A percentile compares a stretch with the other conserved stretches of the same genome.
Evolutionary conservation across 208 protist species (phyloP).

Genomic region (Acanthamoeba sp.): DNA sequence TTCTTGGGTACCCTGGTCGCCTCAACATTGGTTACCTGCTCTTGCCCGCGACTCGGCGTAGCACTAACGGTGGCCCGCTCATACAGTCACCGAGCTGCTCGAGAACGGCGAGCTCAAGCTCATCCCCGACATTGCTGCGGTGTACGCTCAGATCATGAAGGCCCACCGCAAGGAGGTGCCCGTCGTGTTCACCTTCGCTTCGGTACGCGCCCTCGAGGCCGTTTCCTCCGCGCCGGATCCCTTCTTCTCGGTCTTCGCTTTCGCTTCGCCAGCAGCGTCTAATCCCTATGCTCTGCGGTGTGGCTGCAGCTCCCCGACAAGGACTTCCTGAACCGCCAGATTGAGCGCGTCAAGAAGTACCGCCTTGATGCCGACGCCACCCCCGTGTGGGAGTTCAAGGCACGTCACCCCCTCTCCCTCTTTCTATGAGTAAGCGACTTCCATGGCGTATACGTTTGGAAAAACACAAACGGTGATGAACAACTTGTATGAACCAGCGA

Average conservation of each 20-base stretch:
- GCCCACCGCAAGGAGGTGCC: slow-evolving; percentile 45
- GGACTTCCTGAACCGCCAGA: slow-evolving; percentile 46
- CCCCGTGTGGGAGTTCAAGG: slow-evolving; percentile 29
- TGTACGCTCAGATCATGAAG: slow-evolving; percentile 56
- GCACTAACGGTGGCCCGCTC: not conserved
- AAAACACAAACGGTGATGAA: not conserved
- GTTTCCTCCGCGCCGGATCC: no score
- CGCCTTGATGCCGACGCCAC: slow-evolving; percentile 10
- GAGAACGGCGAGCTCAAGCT: slow-evolving; percentile 34
- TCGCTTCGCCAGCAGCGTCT: no score
- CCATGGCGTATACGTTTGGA: not conserved
- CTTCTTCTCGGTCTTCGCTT: not conserved
- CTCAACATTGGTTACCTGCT: not conserved
- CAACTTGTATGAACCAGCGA: not conserved
- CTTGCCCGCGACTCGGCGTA: not conserved
- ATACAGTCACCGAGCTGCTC: not conserved
- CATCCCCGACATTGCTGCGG: slow-evolving; percentile 20
- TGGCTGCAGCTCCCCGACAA: slow-evolving; percentile 50
- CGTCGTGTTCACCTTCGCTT: slow-evolving; percentile 52
- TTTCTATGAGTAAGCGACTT: no score
- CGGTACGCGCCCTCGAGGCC: not conserved
- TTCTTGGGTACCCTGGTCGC: not conserved
- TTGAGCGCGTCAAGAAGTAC: slow-evolving; percentile 57
- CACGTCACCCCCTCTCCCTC: not conserved
- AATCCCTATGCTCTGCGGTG: no score